phyloP scores from a whole-genome alignment of 2,329 filamentous ascomycete species.

The Lojkania enalia region DNA sequence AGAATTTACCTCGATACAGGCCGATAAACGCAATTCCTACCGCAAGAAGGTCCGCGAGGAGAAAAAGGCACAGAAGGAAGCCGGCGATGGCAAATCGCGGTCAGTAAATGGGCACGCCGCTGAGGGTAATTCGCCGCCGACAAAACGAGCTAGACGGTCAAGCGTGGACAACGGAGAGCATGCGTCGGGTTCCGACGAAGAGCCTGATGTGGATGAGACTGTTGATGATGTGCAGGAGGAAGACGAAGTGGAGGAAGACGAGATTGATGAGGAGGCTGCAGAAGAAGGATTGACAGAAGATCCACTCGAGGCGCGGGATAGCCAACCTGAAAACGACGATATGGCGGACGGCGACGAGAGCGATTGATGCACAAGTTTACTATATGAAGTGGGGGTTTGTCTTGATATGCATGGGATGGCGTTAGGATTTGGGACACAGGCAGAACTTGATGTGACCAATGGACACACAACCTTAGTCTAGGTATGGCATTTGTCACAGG shows the following conservation, averaged over 20 bases:
- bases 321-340: conserved; percentile 47
- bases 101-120: conserved; percentile 26
- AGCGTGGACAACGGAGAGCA: conserved; percentile 45
- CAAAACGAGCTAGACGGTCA: conserved; percentile 53
- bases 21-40: conserved; percentile 74
- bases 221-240: conserved; percentile 53
- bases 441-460: no score
- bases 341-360: conserved; percentile 60
- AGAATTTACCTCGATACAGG: conserved; percentile 71
- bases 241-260: conserved; percentile 57
- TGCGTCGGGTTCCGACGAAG: conserved; percentile 42
- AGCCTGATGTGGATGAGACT: conserved; percentile 44
- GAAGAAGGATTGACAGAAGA: conserved; percentile 55
- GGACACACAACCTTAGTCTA: no score
- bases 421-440: conserved; percentile 15
- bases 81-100: conserved; percentile 10
- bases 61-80: conserved; percentile 50
- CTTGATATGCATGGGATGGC: conserved; percentile 32
- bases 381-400: not conserved
- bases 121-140: conserved; percentile 51
- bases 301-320: conserved; percentile 49
- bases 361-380: conserved; percentile 31
- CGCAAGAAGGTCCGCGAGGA: conserved; percentile 69
- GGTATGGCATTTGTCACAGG: no score
- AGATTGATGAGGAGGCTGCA: conserved; percentile 58